Evolutionary conservation across 345 rosid genomes (phyloP).

Genomic region (Salix viminalis): DNA sequence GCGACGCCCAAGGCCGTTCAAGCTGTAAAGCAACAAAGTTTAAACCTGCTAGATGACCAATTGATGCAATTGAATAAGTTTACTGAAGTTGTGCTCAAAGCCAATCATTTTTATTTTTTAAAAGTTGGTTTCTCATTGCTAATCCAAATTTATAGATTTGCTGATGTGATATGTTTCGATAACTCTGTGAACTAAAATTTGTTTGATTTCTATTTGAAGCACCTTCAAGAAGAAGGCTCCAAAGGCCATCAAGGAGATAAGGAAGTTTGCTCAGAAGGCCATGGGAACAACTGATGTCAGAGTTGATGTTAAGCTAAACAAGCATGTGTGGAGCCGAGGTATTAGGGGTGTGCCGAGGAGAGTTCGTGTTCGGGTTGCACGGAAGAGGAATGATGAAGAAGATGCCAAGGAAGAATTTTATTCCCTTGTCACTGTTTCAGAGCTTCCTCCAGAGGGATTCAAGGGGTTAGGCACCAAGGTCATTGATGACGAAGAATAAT

Average conservation of each 20-base stretch:
- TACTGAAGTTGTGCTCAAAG: neutral
- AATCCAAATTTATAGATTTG: too few relatives aligned
- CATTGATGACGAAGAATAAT: slow-evolving; percentile 17
- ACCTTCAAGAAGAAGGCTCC: slow-evolving; percentile 94
- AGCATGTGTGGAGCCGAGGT: slow-evolving; percentile 77
- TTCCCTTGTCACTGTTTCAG: slow-evolving; percentile 35
- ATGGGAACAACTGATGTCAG: slow-evolving; percentile 68
- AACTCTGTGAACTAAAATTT: neutral
- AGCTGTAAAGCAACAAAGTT: neutral
- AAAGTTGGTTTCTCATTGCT: too few relatives aligned
- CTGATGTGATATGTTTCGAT: neutral
- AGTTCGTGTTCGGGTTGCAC: slow-evolving; percentile 62
- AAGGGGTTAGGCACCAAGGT: slow-evolving; percentile 12
- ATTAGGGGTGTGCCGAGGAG: slow-evolving; percentile 77
- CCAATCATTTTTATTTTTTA: too few relatives aligned
- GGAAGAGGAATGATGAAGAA: slow-evolving; percentile 80
- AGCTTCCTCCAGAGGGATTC: slow-evolving; percentile 14
- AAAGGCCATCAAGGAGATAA: slow-evolving; percentile 74
- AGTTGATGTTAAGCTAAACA: slow-evolving; percentile 80
- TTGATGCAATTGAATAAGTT: neutral
- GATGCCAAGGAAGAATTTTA: slow-evolving; percentile 82
- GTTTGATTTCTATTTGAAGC: slow-evolving; percentile 12
- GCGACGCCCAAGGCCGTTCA: too few relatives aligned
- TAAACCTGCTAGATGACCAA: neutral
- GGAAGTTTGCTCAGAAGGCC: slow-evolving; percentile 75